Base-by-base conservation (phyloP, 2,329 filamentous ascomycete species). In the Aspergillus eucalypticola region DNA sequence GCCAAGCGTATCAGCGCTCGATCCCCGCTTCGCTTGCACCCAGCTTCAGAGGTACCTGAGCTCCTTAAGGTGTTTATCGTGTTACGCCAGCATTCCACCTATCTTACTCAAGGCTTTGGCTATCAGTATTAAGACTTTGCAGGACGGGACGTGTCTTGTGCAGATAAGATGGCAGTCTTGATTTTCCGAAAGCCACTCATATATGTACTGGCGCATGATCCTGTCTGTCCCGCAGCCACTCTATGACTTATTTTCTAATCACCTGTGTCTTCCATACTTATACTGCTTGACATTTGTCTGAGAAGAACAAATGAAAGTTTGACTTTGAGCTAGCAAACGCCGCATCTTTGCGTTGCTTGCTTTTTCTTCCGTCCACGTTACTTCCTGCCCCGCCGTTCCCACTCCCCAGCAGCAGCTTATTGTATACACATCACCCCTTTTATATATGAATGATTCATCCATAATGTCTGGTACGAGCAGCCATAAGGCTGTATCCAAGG, bases 1-100 rank as follows among this genome's bases (percentile, higher is more conserved):
- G 60, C 60, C 60, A 62, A 62, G 57, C 57, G 44, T 50, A 62
- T 56, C 57, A 55, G 49, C 57, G 49, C 48, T 38, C 58, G 54
- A 50, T 54, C 56, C 60, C 56, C 60, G 46, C 60, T 46, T 59
- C 52, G 56, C 46, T 44, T 58, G 32, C 32, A 39, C 56, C n/a
- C 56, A 58, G 27, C 17, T 29, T 38, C 6, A 27, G 46, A 39
- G 50, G 52, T 50, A 32, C 35, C 41, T 49, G 48, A 25, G 50
- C n/a, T 55, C 49, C 52, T 27, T 19, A 23, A 27, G 57, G 39
- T 39, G 57, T 53, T 58, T 57, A 55, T 58, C 56, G 19, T 41
- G 23, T 25, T 19, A 25, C 41, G 23, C 27, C 46, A 32, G 15
- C 21, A 44, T 29, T 11, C 32, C 32, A 35, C 32, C 11, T 35